Evolutionary conservation across 495 filamentous ascomycete species (phyloP).

Genomic region (Hypoxylon cercidicola): DNA sequence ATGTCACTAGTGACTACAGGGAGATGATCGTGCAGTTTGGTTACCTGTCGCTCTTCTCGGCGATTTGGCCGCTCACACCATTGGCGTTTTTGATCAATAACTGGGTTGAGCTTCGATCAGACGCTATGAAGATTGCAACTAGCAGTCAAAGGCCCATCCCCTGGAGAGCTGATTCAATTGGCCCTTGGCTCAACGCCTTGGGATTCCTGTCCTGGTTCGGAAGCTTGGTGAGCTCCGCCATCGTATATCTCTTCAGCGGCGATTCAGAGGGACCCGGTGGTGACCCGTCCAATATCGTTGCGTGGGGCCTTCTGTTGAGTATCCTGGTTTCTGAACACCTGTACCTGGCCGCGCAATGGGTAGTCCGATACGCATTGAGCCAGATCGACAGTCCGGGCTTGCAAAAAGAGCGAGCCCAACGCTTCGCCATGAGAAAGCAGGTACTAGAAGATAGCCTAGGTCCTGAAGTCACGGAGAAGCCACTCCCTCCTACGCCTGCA

Average conservation of each 20-base stretch:
- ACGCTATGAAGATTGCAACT: constrained; percentile 93
- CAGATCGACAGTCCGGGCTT: constrained; percentile 87
- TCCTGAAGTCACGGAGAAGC: constrained; percentile 53
- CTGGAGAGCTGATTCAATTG: constrained; percentile 89
- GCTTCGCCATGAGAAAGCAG: constrained; percentile 77
- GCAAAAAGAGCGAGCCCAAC: constrained; percentile 79
- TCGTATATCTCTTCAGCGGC: constrained; percentile 88
- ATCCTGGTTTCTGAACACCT: constrained; percentile 90
- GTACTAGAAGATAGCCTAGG: constrained; percentile 72
- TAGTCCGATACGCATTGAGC: constrained; percentile 73
- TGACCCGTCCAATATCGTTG: constrained; percentile 72
- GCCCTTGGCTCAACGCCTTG: constrained; percentile 90
- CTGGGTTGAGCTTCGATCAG: constrained; percentile 93
- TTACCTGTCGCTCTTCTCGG: constrained; percentile 92
- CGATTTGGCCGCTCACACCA: constrained; percentile 89
- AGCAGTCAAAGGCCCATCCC: constrained; percentile 90
- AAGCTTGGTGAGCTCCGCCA: constrained; percentile 81
- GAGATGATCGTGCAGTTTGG: constrained; percentile 98
- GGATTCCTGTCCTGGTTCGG: constrained; percentile 93
- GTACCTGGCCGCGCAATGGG: constrained; percentile 77
- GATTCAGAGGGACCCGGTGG: constrained; percentile 62
- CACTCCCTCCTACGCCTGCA: constrained; percentile 46
- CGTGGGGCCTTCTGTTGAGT: constrained; percentile 84
- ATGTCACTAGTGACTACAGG: constrained; percentile 85
- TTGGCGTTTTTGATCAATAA: constrained; percentile 94